Percentiles rank a stretch among this genome's conserved stretches.
Conservation (phyloP, 2,329 filamentous ascomycete species). For the Ustulina deusta region DNA sequence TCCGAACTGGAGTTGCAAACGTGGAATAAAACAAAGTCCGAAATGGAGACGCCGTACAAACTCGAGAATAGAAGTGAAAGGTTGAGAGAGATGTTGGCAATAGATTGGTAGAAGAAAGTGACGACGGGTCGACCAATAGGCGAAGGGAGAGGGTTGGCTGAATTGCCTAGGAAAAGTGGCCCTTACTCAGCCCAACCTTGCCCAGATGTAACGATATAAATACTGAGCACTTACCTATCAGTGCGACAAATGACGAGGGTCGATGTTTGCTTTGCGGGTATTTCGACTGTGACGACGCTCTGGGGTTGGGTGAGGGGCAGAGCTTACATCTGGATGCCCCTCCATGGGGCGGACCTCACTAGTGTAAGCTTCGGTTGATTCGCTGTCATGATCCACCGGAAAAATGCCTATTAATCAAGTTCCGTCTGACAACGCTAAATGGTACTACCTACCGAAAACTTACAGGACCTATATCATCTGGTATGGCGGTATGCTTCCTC, state of each 20-base stretch:
- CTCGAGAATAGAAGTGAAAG: neutral
- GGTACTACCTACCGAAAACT: neutral
- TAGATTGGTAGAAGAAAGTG: slow-evolving; percentile 1
- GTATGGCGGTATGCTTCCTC: too few species aligned
- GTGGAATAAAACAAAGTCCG: neutral
- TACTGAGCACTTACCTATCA: neutral
- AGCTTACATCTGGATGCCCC: slow-evolving; percentile 15
- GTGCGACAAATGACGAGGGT: slow-evolving; percentile 2
- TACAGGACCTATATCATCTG: neutral
- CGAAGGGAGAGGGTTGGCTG: neutral
- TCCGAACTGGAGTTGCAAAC: neutral
- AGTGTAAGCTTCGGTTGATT: slow-evolving; percentile 11
- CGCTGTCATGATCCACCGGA: slow-evolving; percentile 31
- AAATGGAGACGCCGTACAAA: slow-evolving; percentile 12
- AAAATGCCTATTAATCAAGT: slow-evolving; percentile 11
- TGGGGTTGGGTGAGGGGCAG: slow-evolving; percentile 31
- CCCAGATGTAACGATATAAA: slow-evolving; percentile 14
- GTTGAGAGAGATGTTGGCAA: slow-evolving; percentile 19
- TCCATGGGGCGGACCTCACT: neutral
- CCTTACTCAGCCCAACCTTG: slow-evolving; percentile 35
- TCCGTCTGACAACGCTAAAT: slow-evolving; percentile 4
- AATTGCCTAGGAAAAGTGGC: slow-evolving; percentile 8
- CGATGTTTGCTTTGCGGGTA: slow-evolving; percentile 29
- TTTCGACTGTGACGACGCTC: slow-evolving; percentile 29
- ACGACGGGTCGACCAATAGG: neutral